Percentiles rank a stretch among this genome's conserved stretches.
Evolutionary conservation across 2,329 filamentous ascomycete species (phyloP).

Genomic region (Didymella keratinophila): DNA sequence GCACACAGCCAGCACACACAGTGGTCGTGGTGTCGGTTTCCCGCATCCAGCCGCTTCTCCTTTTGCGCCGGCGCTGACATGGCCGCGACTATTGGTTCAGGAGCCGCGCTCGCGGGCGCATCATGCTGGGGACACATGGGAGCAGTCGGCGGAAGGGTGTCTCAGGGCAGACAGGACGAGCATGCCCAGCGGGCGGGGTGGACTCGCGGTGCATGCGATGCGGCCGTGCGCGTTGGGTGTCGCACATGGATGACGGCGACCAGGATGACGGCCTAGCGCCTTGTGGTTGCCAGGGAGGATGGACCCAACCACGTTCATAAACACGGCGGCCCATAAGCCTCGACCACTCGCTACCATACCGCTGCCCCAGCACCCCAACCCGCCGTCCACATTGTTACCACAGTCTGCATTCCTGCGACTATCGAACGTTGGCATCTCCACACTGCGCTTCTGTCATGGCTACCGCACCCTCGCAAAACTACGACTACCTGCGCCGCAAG

Average conservation of each 20-base stretch:
- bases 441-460: conserved; percentile 17
- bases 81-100: not conserved
- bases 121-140: conserved; percentile 40
- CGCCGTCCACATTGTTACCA: conserved; percentile 43
- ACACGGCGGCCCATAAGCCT: conserved; percentile 27
- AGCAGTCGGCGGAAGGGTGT: conserved; percentile 20
- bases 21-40: conserved; percentile 76
- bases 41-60: conserved; percentile 66
- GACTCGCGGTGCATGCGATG: conserved; percentile 1
- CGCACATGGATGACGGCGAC: not conserved
- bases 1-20: conserved; percentile 47
- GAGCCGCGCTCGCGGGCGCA: conserved; percentile 18
- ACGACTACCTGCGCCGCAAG: conserved; percentile 67
- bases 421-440: conserved; percentile 6
- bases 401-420: conserved; percentile 12
- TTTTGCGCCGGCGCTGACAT: conserved; percentile 12
- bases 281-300: conserved; percentile 23
- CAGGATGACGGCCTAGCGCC: conserved; percentile 8
- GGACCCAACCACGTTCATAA: conserved; percentile 23
- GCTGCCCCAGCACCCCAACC: conserved; percentile 22
- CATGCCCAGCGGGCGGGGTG: conserved; percentile 19
- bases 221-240: conserved; percentile 1
- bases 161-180: conserved; percentile 15
- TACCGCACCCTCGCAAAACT: conserved; percentile 52
- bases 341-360: conserved; percentile 11